Conservation (phyloP, 129 eudicot genomes). For the Calendula officinalis region DNA sequence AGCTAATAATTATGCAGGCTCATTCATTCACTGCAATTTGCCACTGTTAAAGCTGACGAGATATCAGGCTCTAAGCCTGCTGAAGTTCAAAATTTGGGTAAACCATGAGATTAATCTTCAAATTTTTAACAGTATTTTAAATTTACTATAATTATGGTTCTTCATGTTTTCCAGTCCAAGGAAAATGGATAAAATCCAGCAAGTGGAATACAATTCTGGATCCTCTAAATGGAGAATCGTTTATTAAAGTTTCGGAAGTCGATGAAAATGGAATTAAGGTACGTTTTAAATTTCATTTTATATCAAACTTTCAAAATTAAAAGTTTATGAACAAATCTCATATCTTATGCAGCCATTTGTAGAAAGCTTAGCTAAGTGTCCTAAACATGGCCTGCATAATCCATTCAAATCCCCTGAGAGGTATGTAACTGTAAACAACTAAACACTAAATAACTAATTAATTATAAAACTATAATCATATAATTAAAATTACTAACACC, state of each 20-base stretch:
- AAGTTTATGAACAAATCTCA: not conserved
- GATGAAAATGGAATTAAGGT: constrained; percentile 71
- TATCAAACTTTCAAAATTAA: not conserved
- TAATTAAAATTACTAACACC: not conserved
- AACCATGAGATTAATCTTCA: not conserved
- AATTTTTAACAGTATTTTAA: too few relatives aligned
- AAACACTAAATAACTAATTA: too few relatives aligned
- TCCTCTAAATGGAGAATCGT: constrained; percentile 86
- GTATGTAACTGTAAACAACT: constrained; percentile 24
- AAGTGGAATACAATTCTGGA: constrained; percentile 74
- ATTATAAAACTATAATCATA: not conserved
- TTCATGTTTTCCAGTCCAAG: constrained; percentile 58
- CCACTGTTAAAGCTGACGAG: constrained; percentile 67
- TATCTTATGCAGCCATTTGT: constrained; percentile 76
- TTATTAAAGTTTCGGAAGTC: constrained; percentile 81
- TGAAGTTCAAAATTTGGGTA: constrained; percentile 80
- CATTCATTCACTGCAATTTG: constrained; percentile 63
- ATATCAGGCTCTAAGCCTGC: constrained; percentile 83
- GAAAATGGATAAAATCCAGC: constrained; percentile 64
- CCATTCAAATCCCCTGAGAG: constrained; percentile 92
- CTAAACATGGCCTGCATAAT: constrained; percentile 94
- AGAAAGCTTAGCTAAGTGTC: constrained; percentile 82
- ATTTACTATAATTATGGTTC: not conserved
- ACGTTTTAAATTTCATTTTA: not conserved
- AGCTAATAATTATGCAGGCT: constrained; percentile 37